Percentiles rank a stretch among this genome's conserved stretches.
These are phyloP conservation scores for Taphrina flavorubra DNA, from an alignment of 1,139 yeast genomes.

Conservation along the genomic window DNA sequence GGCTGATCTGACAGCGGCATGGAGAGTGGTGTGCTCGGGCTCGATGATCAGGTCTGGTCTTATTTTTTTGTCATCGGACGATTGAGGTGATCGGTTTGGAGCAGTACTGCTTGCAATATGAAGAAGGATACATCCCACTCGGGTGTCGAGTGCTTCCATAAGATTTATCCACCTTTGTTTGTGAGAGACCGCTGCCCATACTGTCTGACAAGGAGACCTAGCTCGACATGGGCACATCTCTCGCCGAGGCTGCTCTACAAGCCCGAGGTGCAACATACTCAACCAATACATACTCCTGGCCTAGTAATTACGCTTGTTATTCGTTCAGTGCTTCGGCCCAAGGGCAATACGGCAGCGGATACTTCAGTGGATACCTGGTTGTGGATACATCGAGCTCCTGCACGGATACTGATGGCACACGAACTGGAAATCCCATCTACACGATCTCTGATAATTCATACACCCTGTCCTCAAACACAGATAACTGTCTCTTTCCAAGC, in stretches of 20 bases:
- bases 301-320: not conserved
- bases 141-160: not conserved
- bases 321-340: not conserved
- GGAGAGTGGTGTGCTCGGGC: not conserved
- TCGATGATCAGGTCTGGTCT: not conserved
- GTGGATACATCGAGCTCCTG: not conserved
- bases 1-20: conserved; percentile 1
- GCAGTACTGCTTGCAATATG: not conserved
- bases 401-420: not conserved
- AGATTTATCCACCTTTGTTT: not conserved
- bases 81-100: not conserved
- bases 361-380: not conserved
- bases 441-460: not conserved
- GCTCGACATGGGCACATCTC: not conserved
- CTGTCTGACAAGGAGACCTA: not conserved
- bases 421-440: conserved; percentile 7
- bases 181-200: not conserved
- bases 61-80: not conserved
- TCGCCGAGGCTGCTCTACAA: not conserved
- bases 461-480: not conserved
- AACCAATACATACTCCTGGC: not conserved
- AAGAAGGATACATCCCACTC: not conserved
- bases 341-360: not conserved
- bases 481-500: conserved; percentile 3
- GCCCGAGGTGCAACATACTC: not conserved